Evolutionary conservation across 2,329 filamentous ascomycete species (phyloP).

Genomic region (Aureobasidium leucospermi): DNA sequence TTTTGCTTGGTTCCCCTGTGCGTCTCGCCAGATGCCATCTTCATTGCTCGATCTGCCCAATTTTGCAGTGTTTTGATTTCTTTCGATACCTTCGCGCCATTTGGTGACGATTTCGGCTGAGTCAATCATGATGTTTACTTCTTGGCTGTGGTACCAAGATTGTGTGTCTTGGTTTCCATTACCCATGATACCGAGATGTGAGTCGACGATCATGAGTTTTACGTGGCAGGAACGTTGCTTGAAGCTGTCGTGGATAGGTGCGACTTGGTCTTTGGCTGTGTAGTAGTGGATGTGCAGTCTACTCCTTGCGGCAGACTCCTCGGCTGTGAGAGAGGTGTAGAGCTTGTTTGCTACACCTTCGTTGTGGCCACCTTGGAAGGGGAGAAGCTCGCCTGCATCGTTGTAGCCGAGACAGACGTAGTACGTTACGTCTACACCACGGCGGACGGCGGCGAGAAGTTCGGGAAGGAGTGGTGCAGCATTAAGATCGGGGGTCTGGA

Average conservation of each 20-base stretch:
- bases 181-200: conserved; percentile 60
- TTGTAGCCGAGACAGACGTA: conserved; percentile 76
- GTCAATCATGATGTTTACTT: conserved; percentile 71
- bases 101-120: conserved; percentile 49
- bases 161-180: conserved; percentile 78
- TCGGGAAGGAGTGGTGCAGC: conserved; percentile 59
- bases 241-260: conserved; percentile 58
- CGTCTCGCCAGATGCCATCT: conserved; percentile 58
- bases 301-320: conserved; percentile 38
- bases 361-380: conserved; percentile 68
- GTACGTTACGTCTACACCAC: conserved; percentile 60
- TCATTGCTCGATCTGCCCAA: conserved; percentile 48
- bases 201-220: conserved; percentile 70
- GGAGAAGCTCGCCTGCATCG: conserved; percentile 67
- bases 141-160: conserved; percentile 70
- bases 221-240: conserved; percentile 66
- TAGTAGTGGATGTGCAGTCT: conserved; percentile 61
- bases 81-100: conserved; percentile 39
- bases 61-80: conserved; percentile 59
- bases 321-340: conserved; percentile 41
- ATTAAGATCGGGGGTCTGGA: conserved; percentile 72
- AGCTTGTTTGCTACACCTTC: conserved; percentile 60
- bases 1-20: conserved; percentile 31
- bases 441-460: conserved; percentile 55
- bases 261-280: conserved; percentile 63